Percentiles rank a stretch among this genome's conserved stretches.
phyloP scores from a whole-genome alignment of 202 grass and related monocot species.

The Brachypodium distachyon region DNA sequence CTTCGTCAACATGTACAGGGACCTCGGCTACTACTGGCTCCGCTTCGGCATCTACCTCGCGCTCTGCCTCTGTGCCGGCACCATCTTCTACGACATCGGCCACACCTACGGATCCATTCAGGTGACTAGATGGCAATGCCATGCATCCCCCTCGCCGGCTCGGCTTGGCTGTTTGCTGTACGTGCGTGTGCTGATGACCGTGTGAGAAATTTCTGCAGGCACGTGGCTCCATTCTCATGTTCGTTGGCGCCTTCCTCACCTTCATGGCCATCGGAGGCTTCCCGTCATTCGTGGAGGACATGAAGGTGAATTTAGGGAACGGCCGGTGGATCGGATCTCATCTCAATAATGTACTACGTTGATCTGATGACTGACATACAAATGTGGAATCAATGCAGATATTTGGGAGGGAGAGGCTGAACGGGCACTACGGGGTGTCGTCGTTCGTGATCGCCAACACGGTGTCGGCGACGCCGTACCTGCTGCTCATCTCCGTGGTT shows the following conservation, averaged over 20 bases:
- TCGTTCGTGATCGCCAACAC: constrained; percentile 75
- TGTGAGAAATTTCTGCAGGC: constrained; percentile 35
- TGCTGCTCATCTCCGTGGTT: constrained; percentile 59
- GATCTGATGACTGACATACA: too few relatives aligned
- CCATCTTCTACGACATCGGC: constrained; percentile 60
- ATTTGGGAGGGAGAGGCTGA: constrained; percentile 70
- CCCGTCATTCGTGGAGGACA: constrained; percentile 94
- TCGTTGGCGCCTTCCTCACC: constrained; percentile 68
- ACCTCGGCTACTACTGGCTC: constrained; percentile 89
- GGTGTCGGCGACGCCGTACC: constrained; percentile 65
- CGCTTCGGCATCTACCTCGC: constrained; percentile 72
- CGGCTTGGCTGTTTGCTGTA: not conserved
- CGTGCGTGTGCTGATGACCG: not conserved
- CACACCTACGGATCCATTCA: constrained; percentile 63
- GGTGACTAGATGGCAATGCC: constrained; percentile 10
- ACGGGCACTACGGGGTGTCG: constrained; percentile 82
- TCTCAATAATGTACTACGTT: not conserved
- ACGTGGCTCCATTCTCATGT: constrained; percentile 77
- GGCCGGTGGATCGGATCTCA: not conserved
- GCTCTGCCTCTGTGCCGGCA: constrained; percentile 74
- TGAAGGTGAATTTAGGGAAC: constrained; percentile 48
- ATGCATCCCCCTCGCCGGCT: too few relatives aligned
- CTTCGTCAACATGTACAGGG: constrained; percentile 91
- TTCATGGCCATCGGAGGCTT: constrained; percentile 97
- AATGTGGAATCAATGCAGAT: constrained; percentile 49